phyloP scores from a whole-genome alignment of 2,329 filamentous ascomycete genomes.

The Diaporthe aspalathi region DNA sequence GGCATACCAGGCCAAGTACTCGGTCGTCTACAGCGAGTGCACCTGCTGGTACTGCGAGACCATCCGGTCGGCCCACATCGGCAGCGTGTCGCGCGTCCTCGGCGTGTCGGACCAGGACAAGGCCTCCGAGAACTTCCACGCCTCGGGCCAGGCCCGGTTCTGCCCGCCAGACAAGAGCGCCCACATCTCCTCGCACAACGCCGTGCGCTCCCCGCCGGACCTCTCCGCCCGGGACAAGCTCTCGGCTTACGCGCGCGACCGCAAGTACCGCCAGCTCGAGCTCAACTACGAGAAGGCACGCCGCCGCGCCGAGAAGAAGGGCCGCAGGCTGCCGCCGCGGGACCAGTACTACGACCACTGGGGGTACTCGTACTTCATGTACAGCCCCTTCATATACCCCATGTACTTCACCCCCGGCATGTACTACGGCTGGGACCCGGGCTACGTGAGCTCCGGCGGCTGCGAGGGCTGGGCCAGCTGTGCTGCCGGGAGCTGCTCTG shows the following conservation, averaged over 20 bases:
- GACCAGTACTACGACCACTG: slow-evolving; percentile 65
- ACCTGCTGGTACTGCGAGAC: slow-evolving; percentile 89
- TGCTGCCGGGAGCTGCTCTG: slow-evolving; percentile 61
- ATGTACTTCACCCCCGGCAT: slow-evolving; percentile 56
- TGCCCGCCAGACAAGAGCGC: slow-evolving; percentile 69
- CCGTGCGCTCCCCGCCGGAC: slow-evolving; percentile 56
- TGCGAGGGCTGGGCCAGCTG: slow-evolving; percentile 55
- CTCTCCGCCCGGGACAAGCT: slow-evolving; percentile 46
- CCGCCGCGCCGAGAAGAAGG: slow-evolving; percentile 61
- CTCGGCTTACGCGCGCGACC: slow-evolving; percentile 51
- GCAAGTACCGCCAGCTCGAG: slow-evolving; percentile 56
- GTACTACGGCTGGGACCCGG: slow-evolving; percentile 60
- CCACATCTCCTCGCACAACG: slow-evolving; percentile 80
- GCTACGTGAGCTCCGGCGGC: slow-evolving; percentile 47
- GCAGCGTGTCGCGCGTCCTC: slow-evolving; percentile 57
- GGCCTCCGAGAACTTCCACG: slow-evolving; percentile 58
- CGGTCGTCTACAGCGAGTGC: slow-evolving; percentile 79
- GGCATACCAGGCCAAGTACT: slow-evolving; percentile 72
- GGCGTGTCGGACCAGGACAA: slow-evolving; percentile 59
- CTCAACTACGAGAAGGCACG: slow-evolving; percentile 67
- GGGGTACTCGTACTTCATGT: slow-evolving; percentile 64
- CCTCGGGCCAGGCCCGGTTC: slow-evolving; percentile 59
- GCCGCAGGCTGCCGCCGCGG: slow-evolving; percentile 58
- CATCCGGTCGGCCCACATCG: slow-evolving; percentile 68
- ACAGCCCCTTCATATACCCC: slow-evolving; percentile 59